phyloP scores from a whole-genome alignment of 2,329 filamentous ascomycete species.

The Fusarium sp. region DNA sequence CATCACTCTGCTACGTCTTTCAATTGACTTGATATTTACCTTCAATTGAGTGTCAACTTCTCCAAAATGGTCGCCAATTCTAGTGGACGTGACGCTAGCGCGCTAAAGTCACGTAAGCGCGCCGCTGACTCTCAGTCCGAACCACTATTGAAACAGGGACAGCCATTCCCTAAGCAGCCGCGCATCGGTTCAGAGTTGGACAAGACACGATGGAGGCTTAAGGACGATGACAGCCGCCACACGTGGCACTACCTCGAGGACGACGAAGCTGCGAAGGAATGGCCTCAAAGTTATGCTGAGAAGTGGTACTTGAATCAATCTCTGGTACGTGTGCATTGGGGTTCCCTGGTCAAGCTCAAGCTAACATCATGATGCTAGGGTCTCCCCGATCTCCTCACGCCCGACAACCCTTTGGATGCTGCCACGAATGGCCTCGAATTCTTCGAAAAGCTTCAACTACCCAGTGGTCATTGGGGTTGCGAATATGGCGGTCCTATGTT shows the following conservation, averaged over 20 bases:
- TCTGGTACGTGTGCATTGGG: constrained; percentile 64
- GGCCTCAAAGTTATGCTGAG: constrained; percentile 91
- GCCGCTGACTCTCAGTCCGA: constrained; percentile 52
- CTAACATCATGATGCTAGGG: constrained; percentile 61
- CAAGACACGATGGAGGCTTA: constrained; percentile 83
- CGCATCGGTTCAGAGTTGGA: constrained; percentile 74
- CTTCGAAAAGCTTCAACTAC: constrained; percentile 89
- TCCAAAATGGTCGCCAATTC: constrained; percentile 45
- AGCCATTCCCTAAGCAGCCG: constrained; percentile 57
- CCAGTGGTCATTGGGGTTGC: constrained; percentile 93
- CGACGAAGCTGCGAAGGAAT: constrained; percentile 73
- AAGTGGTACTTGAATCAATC: constrained; percentile 87
- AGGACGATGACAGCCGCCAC: constrained; percentile 84
- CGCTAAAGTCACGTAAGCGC: constrained; percentile 57
- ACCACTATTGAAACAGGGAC: constrained; percentile 43
- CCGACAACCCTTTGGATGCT: constrained; percentile 79
- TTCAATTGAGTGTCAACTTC: neutral
- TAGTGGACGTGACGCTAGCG: constrained; percentile 46
- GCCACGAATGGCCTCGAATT: constrained; percentile 87
- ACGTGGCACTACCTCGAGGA: constrained; percentile 94
- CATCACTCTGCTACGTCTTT: constrained; percentile 25
- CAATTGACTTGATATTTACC: constrained; percentile 9
- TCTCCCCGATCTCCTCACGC: constrained; percentile 75
- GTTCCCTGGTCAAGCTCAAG: neutral
- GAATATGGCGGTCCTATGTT: constrained; percentile 99